Evolutionary conservation across 1,284 basidiomycete species (phyloP).

Genomic region (Irpex sp.): DNA sequence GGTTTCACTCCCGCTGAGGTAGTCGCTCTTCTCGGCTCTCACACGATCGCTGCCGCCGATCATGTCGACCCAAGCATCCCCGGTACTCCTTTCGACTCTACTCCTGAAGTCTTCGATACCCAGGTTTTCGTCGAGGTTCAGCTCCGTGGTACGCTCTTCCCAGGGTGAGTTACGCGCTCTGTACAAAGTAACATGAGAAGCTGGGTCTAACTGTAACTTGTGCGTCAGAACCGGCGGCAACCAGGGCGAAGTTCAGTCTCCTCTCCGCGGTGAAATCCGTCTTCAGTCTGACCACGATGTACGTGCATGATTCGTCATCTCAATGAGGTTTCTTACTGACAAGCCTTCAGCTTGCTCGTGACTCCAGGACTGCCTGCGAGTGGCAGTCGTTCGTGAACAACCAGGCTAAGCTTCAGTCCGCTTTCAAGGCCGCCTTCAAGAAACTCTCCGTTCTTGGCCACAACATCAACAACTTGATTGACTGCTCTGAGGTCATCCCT

Average conservation of each 20-base stretch:
- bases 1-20: constrained; percentile 23
- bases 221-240: constrained; percentile 9
- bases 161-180: constrained; percentile 4
- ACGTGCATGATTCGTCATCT: neutral
- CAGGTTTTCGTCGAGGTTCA: constrained; percentile 30
- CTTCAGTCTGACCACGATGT: constrained; percentile 16
- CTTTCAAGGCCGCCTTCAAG: constrained; percentile 28
- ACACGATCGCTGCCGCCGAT: constrained; percentile 24
- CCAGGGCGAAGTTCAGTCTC: constrained; percentile 18
- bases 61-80: constrained; percentile 22
- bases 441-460: constrained; percentile 31
- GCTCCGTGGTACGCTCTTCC: constrained; percentile 17
- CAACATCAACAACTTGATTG: constrained; percentile 20
- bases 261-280: constrained; percentile 15
- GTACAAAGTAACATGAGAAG: too few relatives aligned
- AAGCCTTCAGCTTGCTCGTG: constrained; percentile 18
- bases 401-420: constrained; percentile 24
- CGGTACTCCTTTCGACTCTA: constrained; percentile 28
- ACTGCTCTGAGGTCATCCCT: constrained; percentile 24
- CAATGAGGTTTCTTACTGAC: neutral
- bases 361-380: constrained; percentile 21
- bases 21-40: constrained; percentile 20
- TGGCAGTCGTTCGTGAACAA: constrained; percentile 27
- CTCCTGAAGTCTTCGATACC: constrained; percentile 26
- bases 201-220: neutral